Percentiles rank a stretch among this genome's conserved stretches.
Evolutionary conservation across 2,329 filamentous ascomycete genomes (phyloP).

Genomic region (Cladosporium colombiae): DNA sequence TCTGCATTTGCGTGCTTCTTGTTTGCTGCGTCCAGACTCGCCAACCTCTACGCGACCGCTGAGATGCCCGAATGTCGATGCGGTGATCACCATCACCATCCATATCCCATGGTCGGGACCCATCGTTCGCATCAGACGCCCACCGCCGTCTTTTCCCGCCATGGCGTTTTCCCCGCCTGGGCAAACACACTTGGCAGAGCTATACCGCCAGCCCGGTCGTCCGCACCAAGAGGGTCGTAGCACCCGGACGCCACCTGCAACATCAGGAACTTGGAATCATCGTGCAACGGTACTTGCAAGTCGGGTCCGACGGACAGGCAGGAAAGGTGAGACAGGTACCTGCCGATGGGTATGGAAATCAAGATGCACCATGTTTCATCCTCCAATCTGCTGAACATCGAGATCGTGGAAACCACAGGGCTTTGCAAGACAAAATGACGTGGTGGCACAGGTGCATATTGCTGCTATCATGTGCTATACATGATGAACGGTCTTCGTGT

Average conservation of each 20-base stretch:
- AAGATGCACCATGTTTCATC: not conserved
- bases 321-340: not conserved
- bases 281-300: not conserved
- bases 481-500: not conserved
- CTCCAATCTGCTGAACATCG: not conserved
- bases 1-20: not conserved
- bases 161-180: not conserved
- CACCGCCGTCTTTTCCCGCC: not conserved
- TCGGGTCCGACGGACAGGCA: not conserved
- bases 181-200: not conserved
- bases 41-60: not conserved
- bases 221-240: conserved; percentile 6
- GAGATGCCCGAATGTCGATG: not conserved
- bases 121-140: not conserved
- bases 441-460: not conserved
- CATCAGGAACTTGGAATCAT: not conserved
- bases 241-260: conserved; percentile 7
- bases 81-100: not conserved
- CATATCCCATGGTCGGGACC: not conserved
- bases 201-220: conserved; percentile 7
- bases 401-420: not conserved
- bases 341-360: not conserved
- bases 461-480: too few species aligned
- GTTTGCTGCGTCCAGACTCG: not conserved
- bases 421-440: not conserved